Evolutionary conservation across 2,329 filamentous ascomycete species (phyloP), one percentile per base, ranked within the genome.

Genomic region (Calonectria fujianensis): DNA sequence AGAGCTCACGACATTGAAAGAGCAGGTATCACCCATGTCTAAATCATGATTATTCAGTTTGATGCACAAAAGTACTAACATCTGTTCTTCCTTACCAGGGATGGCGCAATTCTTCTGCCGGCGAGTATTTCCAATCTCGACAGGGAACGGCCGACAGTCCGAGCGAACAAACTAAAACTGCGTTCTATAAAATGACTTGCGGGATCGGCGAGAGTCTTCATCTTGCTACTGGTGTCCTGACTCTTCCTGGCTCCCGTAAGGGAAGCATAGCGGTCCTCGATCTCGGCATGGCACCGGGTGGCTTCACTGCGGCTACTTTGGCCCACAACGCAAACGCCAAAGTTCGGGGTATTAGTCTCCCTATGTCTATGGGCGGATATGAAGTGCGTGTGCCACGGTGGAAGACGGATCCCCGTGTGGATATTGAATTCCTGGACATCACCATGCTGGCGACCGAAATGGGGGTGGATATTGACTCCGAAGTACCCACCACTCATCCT

Each of bases 381-480:
- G 48, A 68, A 39, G 50, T 68, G 13, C 50, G 50, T 8, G 18
- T 57, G 13, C 50, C 65, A 6, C 14, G 20, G 4, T 68, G 50
- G 48, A 37, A 41, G 10, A 41, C 5, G 24, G 14, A 35, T 18
- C 41, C 41, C 2, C 50, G 48, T 14, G 10, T 57, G 24, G 11
- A 50, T 14, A 57, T 68, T 20, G 18, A 54, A 54, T 68, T 68
- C 27, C 16, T 68, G 18, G 65, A 68, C 50, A 68, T 68, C 24
- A 68, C 48, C 37, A 68, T 68, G 65, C 35, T 68, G 24, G 65
- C 65, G n/a, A 37, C 50, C 9, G 50, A 68, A 16, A 68, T 68
- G 50, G 65, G 65, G 3, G 48, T 68, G 24, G 65, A 68, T 9
- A 45, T 68, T 27, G 9, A 57, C 32, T n/a, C 50, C 16, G 32